Evolutionary conservation across 306 rosid genomes (phyloP), one percentile per base, ranked within the genome.

Genomic region (Cucurbita moschata): DNA sequence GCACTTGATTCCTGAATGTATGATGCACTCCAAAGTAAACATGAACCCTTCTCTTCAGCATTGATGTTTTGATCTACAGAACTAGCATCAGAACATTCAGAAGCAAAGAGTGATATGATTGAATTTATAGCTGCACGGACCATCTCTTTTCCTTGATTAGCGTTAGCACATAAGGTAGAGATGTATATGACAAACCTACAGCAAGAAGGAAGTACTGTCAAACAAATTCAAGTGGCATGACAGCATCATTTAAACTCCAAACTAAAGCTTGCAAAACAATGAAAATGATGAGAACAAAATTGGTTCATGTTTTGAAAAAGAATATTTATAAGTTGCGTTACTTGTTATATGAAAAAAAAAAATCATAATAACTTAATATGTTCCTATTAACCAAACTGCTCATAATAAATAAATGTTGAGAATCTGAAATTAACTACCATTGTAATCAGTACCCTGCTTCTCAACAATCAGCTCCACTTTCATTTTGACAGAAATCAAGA

Each of bases 141-240:
- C 44, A 70, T 76, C 77, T 79, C 82, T 82, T 89, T 88, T 49
- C 99, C 99, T 51, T 85, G 87, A 76, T 80, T 72, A 4, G 89
- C 91, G 69, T 85, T 82, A 26, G 85, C 81, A 76, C 99, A 94
- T 75, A 85, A 39, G 60, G 95, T 72, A 61, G 96, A 91, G 59
- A 89, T 83, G 87, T 89, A 94, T 56, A 89, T 44, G 37, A 91
- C 66, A 79, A 86, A 91, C 86, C 99, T 91, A 85, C 71, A 76
- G 76, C 72, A 55, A 54, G 72, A 76, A 53, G 76, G 10, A 82
- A 64, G 78, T 39, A 46, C 8, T 30, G 67, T 77, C 77, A 86
- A 79, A 54, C 65, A 69, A 44, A 15, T 49, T 47, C 23, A 23
- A 46, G 8, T 64, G 71, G 71, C 19, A 42, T 62, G 71, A 42